A percentile compares a stretch with the other conserved stretches of the same genome.
Evolutionary conservation across 345 rosid genomes (phyloP).

Genomic region (Firmiana major): DNA sequence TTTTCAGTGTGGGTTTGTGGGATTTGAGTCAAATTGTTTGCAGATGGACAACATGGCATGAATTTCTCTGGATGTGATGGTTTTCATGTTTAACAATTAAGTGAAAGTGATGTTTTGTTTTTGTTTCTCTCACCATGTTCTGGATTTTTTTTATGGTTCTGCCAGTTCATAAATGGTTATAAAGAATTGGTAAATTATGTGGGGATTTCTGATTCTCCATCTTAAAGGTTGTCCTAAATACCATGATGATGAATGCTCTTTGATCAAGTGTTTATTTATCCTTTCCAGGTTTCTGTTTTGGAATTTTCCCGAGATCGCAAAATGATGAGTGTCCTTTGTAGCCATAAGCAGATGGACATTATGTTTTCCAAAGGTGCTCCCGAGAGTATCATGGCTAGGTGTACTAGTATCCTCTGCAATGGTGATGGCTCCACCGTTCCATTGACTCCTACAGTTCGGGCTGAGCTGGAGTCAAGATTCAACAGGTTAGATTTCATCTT

Average conservation of each 20-base stretch:
- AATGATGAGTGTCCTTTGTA: slow-evolving; percentile 95
- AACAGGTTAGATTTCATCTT: slow-evolving; percentile 45
- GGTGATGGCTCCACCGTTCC: slow-evolving; percentile 77
- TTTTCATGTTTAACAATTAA: slow-evolving; percentile 6
- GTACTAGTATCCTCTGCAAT: slow-evolving; percentile 78
- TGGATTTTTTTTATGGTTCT: background rate
- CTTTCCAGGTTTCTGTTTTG: slow-evolving; percentile 69
- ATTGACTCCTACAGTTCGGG: slow-evolving; percentile 56
- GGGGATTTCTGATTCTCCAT: background rate
- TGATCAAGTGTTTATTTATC: slow-evolving; percentile 12
- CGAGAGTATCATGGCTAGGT: slow-evolving; percentile 83
- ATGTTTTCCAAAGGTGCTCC: slow-evolving; percentile 99
- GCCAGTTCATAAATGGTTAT: background rate
- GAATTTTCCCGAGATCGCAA: slow-evolving; percentile 98
- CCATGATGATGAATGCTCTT: background rate
- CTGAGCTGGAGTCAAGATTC: slow-evolving; percentile 81
- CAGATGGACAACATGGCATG: background rate
- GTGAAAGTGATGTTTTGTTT: background rate
- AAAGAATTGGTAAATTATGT: background rate
- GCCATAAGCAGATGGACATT: slow-evolving; percentile 61
- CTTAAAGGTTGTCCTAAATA: background rate
- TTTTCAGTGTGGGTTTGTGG: background rate
- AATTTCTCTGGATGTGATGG: background rate
- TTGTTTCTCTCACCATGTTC: background rate
- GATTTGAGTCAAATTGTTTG: slow-evolving; percentile 7